Conservation (phyloP, 2,329 filamentous ascomycete genomes). For the Cercospora sojina region DNA sequence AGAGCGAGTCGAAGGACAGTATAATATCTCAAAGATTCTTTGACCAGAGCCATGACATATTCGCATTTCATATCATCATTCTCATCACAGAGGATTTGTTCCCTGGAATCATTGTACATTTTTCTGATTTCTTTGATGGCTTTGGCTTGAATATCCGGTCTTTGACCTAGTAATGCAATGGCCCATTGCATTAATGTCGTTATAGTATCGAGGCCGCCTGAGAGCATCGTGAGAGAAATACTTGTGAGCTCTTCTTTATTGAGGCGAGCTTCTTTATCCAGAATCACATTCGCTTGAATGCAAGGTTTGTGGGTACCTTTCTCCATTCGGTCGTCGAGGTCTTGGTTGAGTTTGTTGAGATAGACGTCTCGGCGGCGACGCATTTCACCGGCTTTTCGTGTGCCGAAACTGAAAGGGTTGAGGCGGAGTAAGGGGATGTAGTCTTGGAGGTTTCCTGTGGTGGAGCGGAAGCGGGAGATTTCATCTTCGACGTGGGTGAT, state of each 20-base stretch:
- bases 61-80: constrained; percentile 63
- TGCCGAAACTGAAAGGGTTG: constrained; percentile 62
- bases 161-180: constrained; percentile 58
- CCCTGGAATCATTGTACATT: constrained; percentile 46
- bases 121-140: constrained; percentile 58
- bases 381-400: constrained; percentile 60
- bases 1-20: constrained; percentile 63
- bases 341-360: constrained; percentile 56
- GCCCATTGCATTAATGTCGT: constrained; percentile 67
- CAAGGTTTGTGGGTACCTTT: constrained; percentile 62
- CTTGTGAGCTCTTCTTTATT: constrained; percentile 63
- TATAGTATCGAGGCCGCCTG: constrained; percentile 65
- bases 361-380: constrained; percentile 61
- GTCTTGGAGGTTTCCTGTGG: constrained; percentile 61
- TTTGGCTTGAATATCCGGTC: constrained; percentile 62
- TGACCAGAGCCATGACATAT: constrained; percentile 63
- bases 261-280: constrained; percentile 62
- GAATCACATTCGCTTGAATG: constrained; percentile 66
- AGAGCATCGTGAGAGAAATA: constrained; percentile 68
- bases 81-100: constrained; percentile 59
- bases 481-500: constrained; percentile 64
- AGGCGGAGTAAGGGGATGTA: constrained; percentile 60
- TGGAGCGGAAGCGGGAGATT: constrained; percentile 59
- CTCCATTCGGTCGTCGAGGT: constrained; percentile 60
- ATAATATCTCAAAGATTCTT: constrained; percentile 62